These are phyloP conservation scores for Cladophialophora psammophila DNA, from an alignment of 2,329 filamentous ascomycete genomes.

Conservation along the genomic window DNA sequence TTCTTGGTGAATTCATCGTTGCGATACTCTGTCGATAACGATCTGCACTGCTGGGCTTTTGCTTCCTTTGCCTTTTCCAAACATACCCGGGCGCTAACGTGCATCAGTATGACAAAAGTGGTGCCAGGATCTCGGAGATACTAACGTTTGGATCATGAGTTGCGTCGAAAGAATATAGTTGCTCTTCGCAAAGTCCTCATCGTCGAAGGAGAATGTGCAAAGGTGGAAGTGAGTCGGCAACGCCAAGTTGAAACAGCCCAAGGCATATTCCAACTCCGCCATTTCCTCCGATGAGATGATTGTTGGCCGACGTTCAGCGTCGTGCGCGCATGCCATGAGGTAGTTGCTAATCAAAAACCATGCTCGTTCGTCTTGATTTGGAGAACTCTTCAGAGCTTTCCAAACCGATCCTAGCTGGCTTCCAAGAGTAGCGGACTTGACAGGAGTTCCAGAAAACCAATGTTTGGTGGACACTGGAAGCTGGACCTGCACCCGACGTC, in stretches of 20 bases:
- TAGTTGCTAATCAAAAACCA: conserved; percentile 18
- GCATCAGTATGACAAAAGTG: no score
- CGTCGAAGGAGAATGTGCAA: conserved; percentile 17
- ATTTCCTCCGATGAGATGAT: not conserved
- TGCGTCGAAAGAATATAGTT: conserved; percentile 29
- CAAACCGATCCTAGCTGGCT: conserved; percentile 11
- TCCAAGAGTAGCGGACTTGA: conserved; percentile 20
- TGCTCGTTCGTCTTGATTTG: conserved; percentile 18
- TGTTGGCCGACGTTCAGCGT: not conserved
- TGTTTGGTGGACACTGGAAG: conserved; percentile 29
- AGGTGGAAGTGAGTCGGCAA: conserved; percentile 5
- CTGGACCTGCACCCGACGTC: conserved; percentile 21
- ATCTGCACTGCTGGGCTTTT: no score
- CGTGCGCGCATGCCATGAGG: not conserved
- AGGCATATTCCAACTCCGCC: not conserved
- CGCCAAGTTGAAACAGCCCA: not conserved
- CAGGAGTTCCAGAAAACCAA: conserved; percentile 23
- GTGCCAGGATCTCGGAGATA: no score
- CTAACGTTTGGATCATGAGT: conserved; percentile 12
- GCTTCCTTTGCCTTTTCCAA: no score
- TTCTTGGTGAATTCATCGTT: no score
- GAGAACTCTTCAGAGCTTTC: conserved; percentile 13
- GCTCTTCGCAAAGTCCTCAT: conserved; percentile 17
- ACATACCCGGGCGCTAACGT: no score
- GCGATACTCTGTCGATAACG: no score